phyloP scores from a whole-genome alignment of 768 basidiomycete species.

The Tricholoma matsutake region DNA sequence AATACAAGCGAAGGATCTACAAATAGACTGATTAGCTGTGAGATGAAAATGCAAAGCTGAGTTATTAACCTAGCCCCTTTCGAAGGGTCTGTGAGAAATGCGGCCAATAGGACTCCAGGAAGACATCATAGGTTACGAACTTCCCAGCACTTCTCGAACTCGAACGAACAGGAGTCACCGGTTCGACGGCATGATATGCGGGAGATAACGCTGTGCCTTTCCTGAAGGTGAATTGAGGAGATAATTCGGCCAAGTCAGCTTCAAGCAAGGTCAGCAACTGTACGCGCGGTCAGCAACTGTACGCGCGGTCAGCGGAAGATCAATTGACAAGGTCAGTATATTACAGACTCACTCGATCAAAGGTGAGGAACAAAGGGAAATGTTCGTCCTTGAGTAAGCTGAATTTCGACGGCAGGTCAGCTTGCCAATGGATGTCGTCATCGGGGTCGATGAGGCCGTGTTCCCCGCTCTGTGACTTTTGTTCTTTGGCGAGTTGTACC shows the following conservation, averaged over 20 bases:
- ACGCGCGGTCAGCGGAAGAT: not conserved
- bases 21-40: not conserved
- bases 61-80: conserved; percentile 47
- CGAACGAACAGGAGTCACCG: conserved; percentile 29
- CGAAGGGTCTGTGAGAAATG: conserved; percentile 49
- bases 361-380: conserved; percentile 3
- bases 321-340: not conserved
- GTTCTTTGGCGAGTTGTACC: not conserved
- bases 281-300: not conserved
- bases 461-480: not conserved
- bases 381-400: not conserved
- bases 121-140: conserved; percentile 21
- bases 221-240: not conserved
- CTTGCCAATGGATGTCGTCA: conserved; percentile 1
- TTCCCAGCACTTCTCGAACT: not conserved
- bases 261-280: not conserved
- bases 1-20: conserved; percentile 62
- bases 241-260: not conserved
- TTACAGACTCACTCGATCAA: conserved; percentile 1
- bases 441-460: not conserved
- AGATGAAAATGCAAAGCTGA: not conserved
- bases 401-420: not conserved
- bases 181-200: not conserved
- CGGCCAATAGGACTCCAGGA: conserved; percentile 54
- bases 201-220: not conserved